phyloP scores from a whole-genome alignment of 306 rosid genomes.

The Lupinus albus region DNA sequence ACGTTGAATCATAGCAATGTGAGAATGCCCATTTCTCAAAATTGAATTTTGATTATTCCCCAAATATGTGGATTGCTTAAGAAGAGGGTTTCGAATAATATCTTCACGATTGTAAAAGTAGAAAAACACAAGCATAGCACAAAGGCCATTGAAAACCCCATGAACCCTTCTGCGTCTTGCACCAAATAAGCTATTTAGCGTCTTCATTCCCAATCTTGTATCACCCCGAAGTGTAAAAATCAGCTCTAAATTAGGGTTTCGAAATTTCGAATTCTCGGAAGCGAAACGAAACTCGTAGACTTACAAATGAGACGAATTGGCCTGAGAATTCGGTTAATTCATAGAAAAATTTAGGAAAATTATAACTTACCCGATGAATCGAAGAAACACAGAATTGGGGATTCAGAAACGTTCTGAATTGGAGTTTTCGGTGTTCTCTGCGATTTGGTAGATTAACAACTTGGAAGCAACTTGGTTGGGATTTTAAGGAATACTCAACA shows the following conservation, averaged over 20 bases:
- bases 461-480: no score
- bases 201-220: slow-evolving; percentile 33
- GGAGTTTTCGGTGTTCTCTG: slow-evolving; percentile 32
- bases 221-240: not conserved
- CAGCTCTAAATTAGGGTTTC: slow-evolving; percentile 14
- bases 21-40: slow-evolving; percentile 34
- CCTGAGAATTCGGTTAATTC: not conserved
- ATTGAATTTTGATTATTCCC: slow-evolving; percentile 24
- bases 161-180: slow-evolving; percentile 38
- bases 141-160: slow-evolving; percentile 48
- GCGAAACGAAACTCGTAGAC: not conserved
- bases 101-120: slow-evolving; percentile 52
- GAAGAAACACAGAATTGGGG: slow-evolving; percentile 23
- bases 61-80: slow-evolving; percentile 47
- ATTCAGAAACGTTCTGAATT: slow-evolving; percentile 13
- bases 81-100: slow-evolving; percentile 48
- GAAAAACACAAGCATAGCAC: slow-evolving; percentile 48
- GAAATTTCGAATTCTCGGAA: slow-evolving; percentile 37
- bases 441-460: not conserved
- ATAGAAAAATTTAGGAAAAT: not conserved
- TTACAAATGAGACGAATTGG: not conserved
- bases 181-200: slow-evolving; percentile 40
- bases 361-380: slow-evolving; percentile 22
- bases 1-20: slow-evolving; percentile 43
- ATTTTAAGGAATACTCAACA: no score